Percentiles rank a stretch among this genome's conserved stretches.
phyloP scores from a whole-genome alignment of 139 green algal genomes.

The Coccomyxa sp. region DNA sequence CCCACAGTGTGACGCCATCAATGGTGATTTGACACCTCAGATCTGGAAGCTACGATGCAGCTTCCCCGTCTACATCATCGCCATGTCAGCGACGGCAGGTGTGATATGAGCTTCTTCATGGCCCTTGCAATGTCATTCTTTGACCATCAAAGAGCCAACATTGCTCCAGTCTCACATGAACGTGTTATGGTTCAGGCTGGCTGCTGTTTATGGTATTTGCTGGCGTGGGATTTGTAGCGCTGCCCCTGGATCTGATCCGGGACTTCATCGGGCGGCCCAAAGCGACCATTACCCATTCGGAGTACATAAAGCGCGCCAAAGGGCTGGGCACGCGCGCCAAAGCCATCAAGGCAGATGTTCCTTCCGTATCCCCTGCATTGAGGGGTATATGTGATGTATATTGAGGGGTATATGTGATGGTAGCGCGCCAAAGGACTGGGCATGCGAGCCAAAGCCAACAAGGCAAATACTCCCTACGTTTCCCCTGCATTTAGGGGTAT shows the following conservation, averaged over 20 bases:
- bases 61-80: slow-evolving; percentile 88
- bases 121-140: neutral
- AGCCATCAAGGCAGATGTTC: slow-evolving; percentile 53
- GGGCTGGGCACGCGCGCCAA: slow-evolving; percentile 69
- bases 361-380: neutral
- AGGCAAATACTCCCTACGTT: slow-evolving; percentile 23
- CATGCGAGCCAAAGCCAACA: slow-evolving; percentile 65
- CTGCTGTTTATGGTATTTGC: slow-evolving; percentile 93
- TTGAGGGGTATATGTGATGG: too few relatives aligned
- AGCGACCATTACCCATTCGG: slow-evolving; percentile 70
- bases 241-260: slow-evolving; percentile 85
- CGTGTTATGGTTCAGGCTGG: slow-evolving; percentile 80
- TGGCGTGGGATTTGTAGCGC: slow-evolving; percentile 79
- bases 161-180: neutral
- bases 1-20: slow-evolving; percentile 59
- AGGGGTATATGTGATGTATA: neutral
- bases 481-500: too few relatives aligned
- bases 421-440: slow-evolving; percentile 67
- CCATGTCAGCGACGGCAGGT: slow-evolving; percentile 75
- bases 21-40: slow-evolving; percentile 21
- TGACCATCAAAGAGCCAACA: neutral
- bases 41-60: slow-evolving; percentile 69
- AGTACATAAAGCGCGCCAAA: slow-evolving; percentile 81
- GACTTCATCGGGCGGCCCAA: slow-evolving; percentile 70
- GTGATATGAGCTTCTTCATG: neutral